phyloP scores from a whole-genome alignment of 352 stramenopile species.

The Pythium myriotylum region DNA sequence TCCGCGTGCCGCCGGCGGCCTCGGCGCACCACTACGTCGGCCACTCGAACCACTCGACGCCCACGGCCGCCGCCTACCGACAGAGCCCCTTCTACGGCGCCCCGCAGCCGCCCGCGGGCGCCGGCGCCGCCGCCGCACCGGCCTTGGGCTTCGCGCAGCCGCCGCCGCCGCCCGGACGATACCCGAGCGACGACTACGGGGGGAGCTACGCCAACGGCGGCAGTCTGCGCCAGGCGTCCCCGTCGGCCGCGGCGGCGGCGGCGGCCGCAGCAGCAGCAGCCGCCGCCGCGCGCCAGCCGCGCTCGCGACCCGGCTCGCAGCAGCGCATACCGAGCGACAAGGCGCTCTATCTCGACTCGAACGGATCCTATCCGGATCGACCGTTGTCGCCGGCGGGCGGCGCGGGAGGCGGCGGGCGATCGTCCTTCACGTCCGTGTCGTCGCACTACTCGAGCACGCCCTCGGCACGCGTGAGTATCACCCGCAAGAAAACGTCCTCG shows the following conservation, averaged over 20 bases:
- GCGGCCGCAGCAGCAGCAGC: conserved; percentile 7
- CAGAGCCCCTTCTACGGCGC: conserved; percentile 17
- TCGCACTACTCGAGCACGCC: conserved; percentile 3
- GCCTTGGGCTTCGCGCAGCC: conserved; percentile 6
- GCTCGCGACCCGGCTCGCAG: conserved; percentile 12
- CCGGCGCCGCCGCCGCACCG: neutral
- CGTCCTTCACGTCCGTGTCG: conserved; percentile 9
- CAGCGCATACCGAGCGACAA: conserved; percentile 12
- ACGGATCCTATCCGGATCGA: conserved; percentile 11
- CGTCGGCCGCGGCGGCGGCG: conserved; percentile 6
- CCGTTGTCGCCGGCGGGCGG: conserved; percentile 13
- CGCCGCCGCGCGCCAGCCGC: conserved; percentile 7
- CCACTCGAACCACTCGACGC: conserved; percentile 16
- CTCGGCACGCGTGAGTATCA: conserved; percentile 1
- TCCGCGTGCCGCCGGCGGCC: conserved; percentile 18
- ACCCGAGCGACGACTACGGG: conserved; percentile 8
- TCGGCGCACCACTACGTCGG: neutral
- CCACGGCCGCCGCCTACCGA: conserved; percentile 8
- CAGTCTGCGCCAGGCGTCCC: conserved; percentile 11
- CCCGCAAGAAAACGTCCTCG: conserved; percentile 8
- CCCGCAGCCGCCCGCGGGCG: neutral
- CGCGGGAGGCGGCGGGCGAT: neutral
- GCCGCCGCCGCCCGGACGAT: neutral
- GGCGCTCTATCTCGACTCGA: conserved; percentile 6
- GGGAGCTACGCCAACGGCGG: conserved; percentile 14